Percentiles rank a stretch among this genome's conserved stretches.
phyloP scores from a whole-genome alignment of 2,329 filamentous ascomycete genomes.

The Myriosclerotinia scirpicola region DNA sequence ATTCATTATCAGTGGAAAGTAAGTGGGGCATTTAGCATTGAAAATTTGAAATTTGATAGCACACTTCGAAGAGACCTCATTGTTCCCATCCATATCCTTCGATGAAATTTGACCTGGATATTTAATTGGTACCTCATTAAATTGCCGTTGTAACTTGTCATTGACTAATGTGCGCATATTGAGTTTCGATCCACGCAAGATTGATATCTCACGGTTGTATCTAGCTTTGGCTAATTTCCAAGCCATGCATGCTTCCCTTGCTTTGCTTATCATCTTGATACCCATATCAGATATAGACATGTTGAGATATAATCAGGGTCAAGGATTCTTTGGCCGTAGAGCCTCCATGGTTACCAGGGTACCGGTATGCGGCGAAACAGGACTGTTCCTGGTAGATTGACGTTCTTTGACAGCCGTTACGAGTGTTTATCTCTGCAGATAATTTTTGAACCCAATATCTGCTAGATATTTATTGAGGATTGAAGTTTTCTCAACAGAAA shows the following conservation, averaged over 20 bases:
- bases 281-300: not conserved
- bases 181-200: not conserved
- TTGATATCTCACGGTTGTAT: not conserved
- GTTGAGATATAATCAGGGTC: not conserved
- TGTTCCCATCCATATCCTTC: too few relatives aligned
- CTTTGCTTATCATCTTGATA: slow-evolving; percentile 7
- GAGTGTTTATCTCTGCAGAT: not conserved
- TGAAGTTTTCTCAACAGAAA: not conserved
- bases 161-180: too few relatives aligned
- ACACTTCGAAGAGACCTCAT: too few relatives aligned
- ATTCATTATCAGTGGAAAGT: too few relatives aligned
- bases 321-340: not conserved
- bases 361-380: not conserved
- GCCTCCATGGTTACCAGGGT: not conserved
- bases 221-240: not conserved
- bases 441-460: not conserved
- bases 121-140: too few relatives aligned
- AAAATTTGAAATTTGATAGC: too few relatives aligned
- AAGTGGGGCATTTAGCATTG: too few relatives aligned
- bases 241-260: not conserved
- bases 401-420: not conserved
- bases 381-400: not conserved
- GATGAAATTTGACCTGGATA: too few relatives aligned
- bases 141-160: too few relatives aligned
- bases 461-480: not conserved